Conservation (phyloP, 257 asterid species). For the Echites panduratus region DNA sequence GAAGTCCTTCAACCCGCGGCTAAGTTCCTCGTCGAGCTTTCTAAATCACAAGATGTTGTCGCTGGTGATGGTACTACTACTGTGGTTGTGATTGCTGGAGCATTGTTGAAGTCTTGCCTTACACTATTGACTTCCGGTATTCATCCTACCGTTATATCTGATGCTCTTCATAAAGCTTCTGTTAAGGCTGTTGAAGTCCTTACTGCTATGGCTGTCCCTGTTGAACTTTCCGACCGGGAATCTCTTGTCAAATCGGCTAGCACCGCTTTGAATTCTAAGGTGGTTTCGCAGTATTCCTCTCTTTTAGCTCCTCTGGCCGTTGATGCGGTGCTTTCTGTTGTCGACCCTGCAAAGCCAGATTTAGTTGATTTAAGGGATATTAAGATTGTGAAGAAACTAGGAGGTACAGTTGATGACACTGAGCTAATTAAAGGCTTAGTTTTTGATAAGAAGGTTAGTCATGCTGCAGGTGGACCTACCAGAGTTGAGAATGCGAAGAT, state of each 20-base stretch:
- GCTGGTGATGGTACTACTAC: slow-evolving; percentile 99
- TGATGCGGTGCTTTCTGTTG: slow-evolving; percentile 88
- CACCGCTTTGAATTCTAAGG: slow-evolving; percentile 75
- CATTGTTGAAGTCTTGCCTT: slow-evolving; percentile 55
- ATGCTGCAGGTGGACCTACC: slow-evolving; percentile 88
- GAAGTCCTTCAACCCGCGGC: slow-evolving; percentile 98
- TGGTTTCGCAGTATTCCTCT: slow-evolving; percentile 92
- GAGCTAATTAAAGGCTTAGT: slow-evolving; percentile 75
- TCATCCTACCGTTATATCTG: slow-evolving; percentile 76
- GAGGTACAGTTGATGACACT: slow-evolving; percentile 96
- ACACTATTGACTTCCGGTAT: slow-evolving; percentile 55
- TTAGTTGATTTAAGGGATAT: slow-evolving; percentile 87
- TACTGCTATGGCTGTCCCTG: slow-evolving; percentile 80
- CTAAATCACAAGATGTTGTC: slow-evolving; percentile 82
- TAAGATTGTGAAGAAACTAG: slow-evolving; percentile 83
- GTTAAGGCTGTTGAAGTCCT: slow-evolving; percentile 65
- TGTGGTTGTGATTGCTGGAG: slow-evolving; percentile 80
- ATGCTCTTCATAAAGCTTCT: slow-evolving; percentile 68
- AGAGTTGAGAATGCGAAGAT: slow-evolving; percentile 89
- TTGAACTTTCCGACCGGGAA: slow-evolving; percentile 72
- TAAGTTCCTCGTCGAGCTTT: slow-evolving; percentile 85
- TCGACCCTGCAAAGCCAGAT: slow-evolving; percentile 86
- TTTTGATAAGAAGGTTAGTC: slow-evolving; percentile 97
- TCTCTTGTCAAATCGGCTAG: slow-evolving; percentile 75
- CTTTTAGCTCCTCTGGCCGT: slow-evolving; percentile 97